phyloP scores from a whole-genome alignment of 2,329 filamentous ascomycete species.

The Orbilia quercus region DNA sequence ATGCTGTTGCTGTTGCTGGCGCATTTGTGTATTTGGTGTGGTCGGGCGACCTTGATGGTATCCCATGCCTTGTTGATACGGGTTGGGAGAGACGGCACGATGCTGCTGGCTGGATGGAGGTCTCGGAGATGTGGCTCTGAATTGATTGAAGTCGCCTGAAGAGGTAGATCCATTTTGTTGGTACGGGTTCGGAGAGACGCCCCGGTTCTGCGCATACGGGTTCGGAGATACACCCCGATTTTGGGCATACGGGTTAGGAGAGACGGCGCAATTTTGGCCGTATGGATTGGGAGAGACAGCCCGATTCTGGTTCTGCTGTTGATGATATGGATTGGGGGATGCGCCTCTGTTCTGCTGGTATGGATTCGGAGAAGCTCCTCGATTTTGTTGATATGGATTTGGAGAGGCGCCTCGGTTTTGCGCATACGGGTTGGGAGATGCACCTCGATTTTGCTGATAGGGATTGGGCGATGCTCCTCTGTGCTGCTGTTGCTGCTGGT shows the following conservation, averaged over 20 bases:
- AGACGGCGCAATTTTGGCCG: constrained; percentile 36
- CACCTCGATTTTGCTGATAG: constrained; percentile 48
- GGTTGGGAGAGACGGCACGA: constrained; percentile 57
- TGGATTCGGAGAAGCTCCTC: constrained; percentile 62
- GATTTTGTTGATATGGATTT: constrained; percentile 60
- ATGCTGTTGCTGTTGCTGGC: constrained; percentile 28
- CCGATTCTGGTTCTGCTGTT: constrained; percentile 40
- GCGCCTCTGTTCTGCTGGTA: constrained; percentile 56
- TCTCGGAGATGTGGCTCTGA: constrained; percentile 57
- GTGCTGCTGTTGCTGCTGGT: constrained; percentile 57
- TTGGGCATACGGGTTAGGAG: constrained; percentile 54
- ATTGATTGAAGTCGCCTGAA: constrained; percentile 57
- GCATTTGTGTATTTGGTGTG: constrained; percentile 45
- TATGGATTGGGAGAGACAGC: constrained; percentile 56
- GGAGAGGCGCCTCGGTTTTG: constrained; percentile 57
- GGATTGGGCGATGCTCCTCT: constrained; percentile 43
- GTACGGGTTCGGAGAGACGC: constrained; percentile 61
- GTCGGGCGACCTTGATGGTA: constrained; percentile 46
- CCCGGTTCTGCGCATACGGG: constrained; percentile 60
- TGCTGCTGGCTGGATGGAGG: constrained; percentile 52
- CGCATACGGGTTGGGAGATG: constrained; percentile 55
- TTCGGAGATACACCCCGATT: constrained; percentile 57
- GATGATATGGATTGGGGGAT: constrained; percentile 55
- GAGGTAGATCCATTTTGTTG: constrained; percentile 56
- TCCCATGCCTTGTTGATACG: constrained; percentile 43